These are phyloP conservation scores for Bipolaris oryzae DNA, from an alignment of 2,329 filamentous ascomycete genomes.

Conservation along the genomic window DNA sequence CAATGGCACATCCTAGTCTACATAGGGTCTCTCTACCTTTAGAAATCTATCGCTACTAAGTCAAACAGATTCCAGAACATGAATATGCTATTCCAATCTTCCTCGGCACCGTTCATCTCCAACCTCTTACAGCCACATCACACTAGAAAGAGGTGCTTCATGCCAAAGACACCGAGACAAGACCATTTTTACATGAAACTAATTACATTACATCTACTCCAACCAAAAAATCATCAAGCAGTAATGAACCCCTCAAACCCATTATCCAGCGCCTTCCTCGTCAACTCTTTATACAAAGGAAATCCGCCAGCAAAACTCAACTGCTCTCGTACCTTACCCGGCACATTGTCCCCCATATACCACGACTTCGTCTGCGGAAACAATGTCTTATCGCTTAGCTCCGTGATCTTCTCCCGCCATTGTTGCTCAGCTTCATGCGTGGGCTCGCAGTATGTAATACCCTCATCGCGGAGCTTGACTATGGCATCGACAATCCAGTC, in stretches of 20 bases:
- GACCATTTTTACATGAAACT: neutral
- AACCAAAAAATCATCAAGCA: conserved; percentile 22
- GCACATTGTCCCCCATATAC: conserved; percentile 56
- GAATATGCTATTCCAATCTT: no score
- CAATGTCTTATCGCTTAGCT: conserved; percentile 51
- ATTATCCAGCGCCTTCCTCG: conserved; percentile 47
- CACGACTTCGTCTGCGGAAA: conserved; percentile 51
- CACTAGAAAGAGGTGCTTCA: neutral
- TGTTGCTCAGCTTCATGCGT: conserved; percentile 51
- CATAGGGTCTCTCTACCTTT: no score
- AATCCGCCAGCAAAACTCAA: conserved; percentile 54
- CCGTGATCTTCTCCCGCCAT: conserved; percentile 50
- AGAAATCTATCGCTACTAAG: neutral
- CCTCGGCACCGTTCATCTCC: no score
- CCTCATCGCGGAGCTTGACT: conserved; percentile 45
- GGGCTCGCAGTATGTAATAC: conserved; percentile 50
- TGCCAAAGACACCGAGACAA: neutral
- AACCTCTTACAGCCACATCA: neutral
- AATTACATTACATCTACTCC: no score
- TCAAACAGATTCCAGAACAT: neutral
- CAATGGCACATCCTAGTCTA: neutral
- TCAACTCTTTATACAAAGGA: conserved; percentile 49
- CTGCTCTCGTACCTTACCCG: conserved; percentile 54
- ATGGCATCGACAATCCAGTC: conserved; percentile 55
- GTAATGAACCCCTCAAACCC: conserved; percentile 45